These are phyloP conservation scores for Backusella tarrabulga DNA, from an alignment of 192 early-diverging fungal genomes.

Conservation along the genomic window DNA sequence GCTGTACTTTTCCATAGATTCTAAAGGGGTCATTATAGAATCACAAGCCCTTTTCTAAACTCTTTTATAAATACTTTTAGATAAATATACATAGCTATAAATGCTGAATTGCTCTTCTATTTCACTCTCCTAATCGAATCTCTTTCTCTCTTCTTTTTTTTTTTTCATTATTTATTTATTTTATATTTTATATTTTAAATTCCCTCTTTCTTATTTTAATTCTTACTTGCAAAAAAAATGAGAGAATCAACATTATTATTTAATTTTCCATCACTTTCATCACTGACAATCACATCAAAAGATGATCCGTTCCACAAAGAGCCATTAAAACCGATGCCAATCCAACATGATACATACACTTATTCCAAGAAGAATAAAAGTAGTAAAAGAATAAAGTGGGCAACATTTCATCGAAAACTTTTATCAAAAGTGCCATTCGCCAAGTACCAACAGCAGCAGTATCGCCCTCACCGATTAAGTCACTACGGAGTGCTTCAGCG, in stretches of 20 bases:
- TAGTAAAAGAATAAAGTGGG: background rate
- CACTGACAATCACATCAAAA: background rate
- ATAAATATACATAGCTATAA: background rate
- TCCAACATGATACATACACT: background rate
- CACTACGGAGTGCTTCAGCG: conserved; percentile 9
- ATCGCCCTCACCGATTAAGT: background rate
- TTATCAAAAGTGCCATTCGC: conserved; percentile 1
- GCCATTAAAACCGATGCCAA: background rate
- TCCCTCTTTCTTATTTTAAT: background rate
- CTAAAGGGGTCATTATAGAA: conserved; percentile 6
- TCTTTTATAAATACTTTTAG: conserved; percentile 1
- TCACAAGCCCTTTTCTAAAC: conserved; percentile 4
- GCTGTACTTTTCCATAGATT: conserved; percentile 1
- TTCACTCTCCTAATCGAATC: background rate
- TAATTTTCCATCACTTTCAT: background rate
- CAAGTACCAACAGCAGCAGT: background rate
- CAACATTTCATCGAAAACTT: background rate
- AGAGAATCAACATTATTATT: background rate
- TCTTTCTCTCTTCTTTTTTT: background rate
- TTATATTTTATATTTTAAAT: background rate
- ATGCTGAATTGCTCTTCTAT: background rate
- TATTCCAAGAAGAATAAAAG: background rate
- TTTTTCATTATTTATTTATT: background rate
- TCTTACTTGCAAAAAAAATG: background rate
- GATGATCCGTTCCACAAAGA: background rate